Evolutionary conservation across 1,139 yeast genomes (phyloP).

Genomic region (Zygotorulaspora mrakii): DNA sequence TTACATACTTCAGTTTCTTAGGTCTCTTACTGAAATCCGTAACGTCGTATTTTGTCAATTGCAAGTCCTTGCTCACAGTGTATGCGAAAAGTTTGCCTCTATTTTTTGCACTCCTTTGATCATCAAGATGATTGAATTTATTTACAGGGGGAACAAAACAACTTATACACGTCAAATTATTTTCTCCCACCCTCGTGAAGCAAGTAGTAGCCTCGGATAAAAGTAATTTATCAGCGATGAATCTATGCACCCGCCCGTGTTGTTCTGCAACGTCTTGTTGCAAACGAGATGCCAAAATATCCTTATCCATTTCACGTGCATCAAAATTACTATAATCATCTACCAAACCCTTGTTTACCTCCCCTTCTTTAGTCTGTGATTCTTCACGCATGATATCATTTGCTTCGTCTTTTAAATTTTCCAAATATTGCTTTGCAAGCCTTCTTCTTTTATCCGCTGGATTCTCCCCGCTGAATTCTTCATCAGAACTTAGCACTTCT

Average conservation of each 20-base stretch:
- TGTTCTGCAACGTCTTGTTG: conserved; percentile 87
- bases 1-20: conserved; percentile 56
- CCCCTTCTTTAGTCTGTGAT: conserved; percentile 14
- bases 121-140: conserved; percentile 27
- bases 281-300: conserved; percentile 73
- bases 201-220: conserved; percentile 43
- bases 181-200: conserved; percentile 57
- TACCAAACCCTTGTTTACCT: conserved; percentile 18
- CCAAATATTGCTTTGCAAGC: conserved; percentile 87
- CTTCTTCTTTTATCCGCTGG: conserved; percentile 94
- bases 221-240: conserved; percentile 52
- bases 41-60: conserved; percentile 74
- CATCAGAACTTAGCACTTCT: conserved; percentile 57
- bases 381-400: conserved; percentile 38
- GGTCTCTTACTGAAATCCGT: conserved; percentile 51
- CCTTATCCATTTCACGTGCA: conserved; percentile 89
- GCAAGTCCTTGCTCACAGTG: conserved; percentile 80
- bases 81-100: conserved; percentile 50
- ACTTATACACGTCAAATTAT: conserved; percentile 46
- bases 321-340: conserved; percentile 63
- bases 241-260: conserved; percentile 76
- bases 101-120: conserved; percentile 22
- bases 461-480: conserved; percentile 67
- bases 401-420: conserved; percentile 62
- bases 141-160: conserved; percentile 38